phyloP scores from a whole-genome alignment of 2,329 filamentous ascomycete species.

The Exophiala phaeomuriformis region DNA sequence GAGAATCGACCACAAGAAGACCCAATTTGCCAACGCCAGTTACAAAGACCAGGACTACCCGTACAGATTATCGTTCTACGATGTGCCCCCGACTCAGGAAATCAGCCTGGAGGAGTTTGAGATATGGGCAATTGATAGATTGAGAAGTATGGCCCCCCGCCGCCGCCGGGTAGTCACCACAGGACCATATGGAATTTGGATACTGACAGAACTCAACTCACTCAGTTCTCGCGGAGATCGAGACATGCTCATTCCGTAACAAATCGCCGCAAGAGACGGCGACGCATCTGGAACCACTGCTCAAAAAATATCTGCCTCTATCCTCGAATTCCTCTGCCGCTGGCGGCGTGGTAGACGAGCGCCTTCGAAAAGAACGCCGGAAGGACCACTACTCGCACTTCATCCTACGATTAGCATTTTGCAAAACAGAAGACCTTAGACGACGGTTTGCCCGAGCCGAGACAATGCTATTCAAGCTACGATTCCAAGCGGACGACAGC shows the following conservation, averaged over 20 bases:
- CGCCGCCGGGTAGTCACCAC: neutral
- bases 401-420: conserved; percentile 87
- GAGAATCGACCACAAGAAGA: conserved; percentile 71
- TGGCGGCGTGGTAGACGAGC: conserved; percentile 42
- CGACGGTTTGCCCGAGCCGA: conserved; percentile 80
- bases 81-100: conserved; percentile 78
- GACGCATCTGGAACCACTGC: conserved; percentile 72
- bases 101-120: conserved; percentile 97
- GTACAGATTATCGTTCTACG: conserved; percentile 86
- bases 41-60: conserved; percentile 76
- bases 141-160: conserved; percentile 57
- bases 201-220: conserved; percentile 8
- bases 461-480: conserved; percentile 77
- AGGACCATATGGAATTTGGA: too few species aligned
- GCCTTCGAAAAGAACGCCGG: conserved; percentile 65
- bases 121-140: conserved; percentile 91
- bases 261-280: conserved; percentile 73
- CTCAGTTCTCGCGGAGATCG: conserved; percentile 48
- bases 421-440: conserved; percentile 81
- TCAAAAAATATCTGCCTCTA: conserved; percentile 80
- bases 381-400: conserved; percentile 98
- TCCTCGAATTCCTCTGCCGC: conserved; percentile 63
- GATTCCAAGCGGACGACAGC: conserved; percentile 69
- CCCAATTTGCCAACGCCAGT: conserved; percentile 70
- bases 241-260: conserved; percentile 94